Evolutionary conservation across 2,329 filamentous ascomycete genomes (phyloP).

Genomic region (Fusarium sterilihyphosum): DNA sequence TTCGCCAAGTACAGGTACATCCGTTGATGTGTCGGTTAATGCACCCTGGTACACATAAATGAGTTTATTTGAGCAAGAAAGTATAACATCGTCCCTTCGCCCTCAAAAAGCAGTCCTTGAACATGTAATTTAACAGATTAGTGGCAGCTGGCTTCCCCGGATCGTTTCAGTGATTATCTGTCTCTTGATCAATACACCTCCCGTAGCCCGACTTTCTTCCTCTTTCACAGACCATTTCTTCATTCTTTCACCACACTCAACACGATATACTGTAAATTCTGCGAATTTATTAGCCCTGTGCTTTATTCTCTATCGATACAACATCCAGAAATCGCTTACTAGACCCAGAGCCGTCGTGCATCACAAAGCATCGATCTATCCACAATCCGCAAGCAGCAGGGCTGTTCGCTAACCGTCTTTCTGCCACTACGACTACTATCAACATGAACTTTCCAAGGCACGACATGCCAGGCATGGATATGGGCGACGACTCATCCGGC

Average conservation of each 20-base stretch:
- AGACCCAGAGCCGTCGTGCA: background rate
- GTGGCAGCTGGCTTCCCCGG: background rate
- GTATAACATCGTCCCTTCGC: background rate
- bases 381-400: too few species aligned
- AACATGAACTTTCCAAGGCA: constrained; percentile 40
- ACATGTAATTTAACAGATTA: background rate
- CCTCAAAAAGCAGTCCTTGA: background rate
- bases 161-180: background rate
- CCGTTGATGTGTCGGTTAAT: background rate
- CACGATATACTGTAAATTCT: background rate
- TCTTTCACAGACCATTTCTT: background rate
- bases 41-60: background rate
- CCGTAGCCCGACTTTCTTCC: background rate
- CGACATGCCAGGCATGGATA: constrained; percentile 40
- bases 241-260: background rate
- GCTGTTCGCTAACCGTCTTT: background rate
- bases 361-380: background rate
- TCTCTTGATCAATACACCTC: background rate
- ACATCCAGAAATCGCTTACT: background rate
- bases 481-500: constrained; percentile 22
- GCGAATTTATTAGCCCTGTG: background rate
- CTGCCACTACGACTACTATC: background rate
- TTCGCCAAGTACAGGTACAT: constrained; percentile 28
- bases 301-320: background rate
- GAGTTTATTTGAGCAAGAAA: constrained; percentile 36